A percentile compares a stretch with the other conserved stretches of the same genome.
Evolutionary conservation across 2,329 filamentous ascomycete species (phyloP).

Genomic region (Cytospora chrysosperma): DNA sequence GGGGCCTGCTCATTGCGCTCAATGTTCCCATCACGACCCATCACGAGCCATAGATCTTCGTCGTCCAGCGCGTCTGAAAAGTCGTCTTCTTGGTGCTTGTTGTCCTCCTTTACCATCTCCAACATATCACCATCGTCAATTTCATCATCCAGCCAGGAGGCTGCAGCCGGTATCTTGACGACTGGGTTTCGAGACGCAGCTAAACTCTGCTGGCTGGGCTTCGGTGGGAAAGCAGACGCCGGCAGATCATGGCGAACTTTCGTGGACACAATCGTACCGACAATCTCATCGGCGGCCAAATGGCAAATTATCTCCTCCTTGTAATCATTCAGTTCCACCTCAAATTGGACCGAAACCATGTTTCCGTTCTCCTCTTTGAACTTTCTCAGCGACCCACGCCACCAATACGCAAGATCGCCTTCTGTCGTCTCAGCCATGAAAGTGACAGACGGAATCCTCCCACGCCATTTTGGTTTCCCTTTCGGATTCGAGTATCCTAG

Average conservation of each 20-base stretch:
- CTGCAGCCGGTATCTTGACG: background rate
- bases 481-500: conserved; percentile 72
- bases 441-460: conserved; percentile 66
- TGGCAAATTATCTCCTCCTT: conserved; percentile 64
- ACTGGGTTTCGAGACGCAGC: background rate
- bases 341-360: conserved; percentile 56
- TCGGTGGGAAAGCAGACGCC: conserved; percentile 23
- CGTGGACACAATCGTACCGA: conserved; percentile 50
- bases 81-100: too few relatives aligned
- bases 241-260: conserved; percentile 28
- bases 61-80: background rate
- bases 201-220: background rate
- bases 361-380: conserved; percentile 55
- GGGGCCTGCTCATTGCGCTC: background rate
- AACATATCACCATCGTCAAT: conserved; percentile 45
- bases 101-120: conserved; percentile 29
- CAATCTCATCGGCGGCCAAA: conserved; percentile 83
- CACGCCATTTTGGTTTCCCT: conserved; percentile 59
- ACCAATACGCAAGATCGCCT: conserved; percentile 69
- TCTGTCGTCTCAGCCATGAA: conserved; percentile 71
- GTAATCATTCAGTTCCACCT: conserved; percentile 51
- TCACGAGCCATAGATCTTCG: background rate
- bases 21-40: background rate
- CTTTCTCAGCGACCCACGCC: conserved; percentile 61
- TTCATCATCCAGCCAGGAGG: conserved; percentile 33